Base-by-base conservation (phyloP, 495 filamentous ascomycete genomes). In the Cryomyces minteri region DNA sequence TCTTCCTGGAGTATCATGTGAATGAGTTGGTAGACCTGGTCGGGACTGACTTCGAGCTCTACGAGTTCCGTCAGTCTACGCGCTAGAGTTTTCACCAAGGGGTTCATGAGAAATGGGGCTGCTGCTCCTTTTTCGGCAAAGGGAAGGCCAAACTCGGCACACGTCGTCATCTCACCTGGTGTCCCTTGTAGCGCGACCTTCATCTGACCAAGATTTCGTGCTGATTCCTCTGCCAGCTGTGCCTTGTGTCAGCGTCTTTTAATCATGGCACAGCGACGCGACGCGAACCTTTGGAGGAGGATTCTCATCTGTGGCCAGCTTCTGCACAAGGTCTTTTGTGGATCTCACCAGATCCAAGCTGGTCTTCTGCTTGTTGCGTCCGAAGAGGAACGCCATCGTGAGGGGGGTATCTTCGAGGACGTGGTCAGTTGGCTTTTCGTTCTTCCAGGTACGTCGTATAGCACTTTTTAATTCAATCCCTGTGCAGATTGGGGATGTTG, bases 341-440 rank as follows among this genome's bases (percentile, higher is more conserved):
- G 69, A 63, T 52, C 63, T 67, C 6, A 66, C 71, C 48, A 80
- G 56, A 39, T 82, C 77, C 31, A 66, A 59, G 42, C 70, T 54
- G 57, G 69, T 63, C 68, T 76, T 71, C 50, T 69, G 67, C 44
- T 59, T 60, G 56, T 72, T 76, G 54, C 86, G 71, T 45, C 76
- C 78, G 60, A 94, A 95, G 50, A 98, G 74, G 66, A 99, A 99
- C 25, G 90, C 82, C 84, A 94, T 94, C 43, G 51, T 55, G 50
- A 45, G 6, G 30, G n/a, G n/a, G 32, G 30, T 11, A 7, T 38
- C 9, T 14, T 38, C 34, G 34, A 25, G 1, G 2, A 25, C 2
- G 18, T 25, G 18, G 18, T 25, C 18, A 25, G 18, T 1, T 2
- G 18, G 18, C 18, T 25, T 25, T 2, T 25, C 18, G 18, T 25